phyloP scores from a whole-genome alignment of 257 asterid genomes.

The Salvia miltiorrhiza region DNA sequence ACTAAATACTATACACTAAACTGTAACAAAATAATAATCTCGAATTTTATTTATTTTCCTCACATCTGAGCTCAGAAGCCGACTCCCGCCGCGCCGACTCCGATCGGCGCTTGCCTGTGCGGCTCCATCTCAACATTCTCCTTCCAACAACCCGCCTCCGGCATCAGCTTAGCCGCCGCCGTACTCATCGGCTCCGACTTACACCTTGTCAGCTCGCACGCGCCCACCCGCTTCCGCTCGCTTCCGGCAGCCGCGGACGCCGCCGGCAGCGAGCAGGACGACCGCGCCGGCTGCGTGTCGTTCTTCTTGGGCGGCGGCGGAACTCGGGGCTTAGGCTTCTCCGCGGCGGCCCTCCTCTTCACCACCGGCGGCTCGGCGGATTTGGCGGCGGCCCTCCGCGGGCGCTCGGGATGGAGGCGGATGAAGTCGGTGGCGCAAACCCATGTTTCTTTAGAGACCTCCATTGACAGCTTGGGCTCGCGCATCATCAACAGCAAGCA shows the following conservation, averaged over 20 bases:
- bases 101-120: slow-evolving; percentile 46
- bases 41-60: not conserved
- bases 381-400: slow-evolving; percentile 32
- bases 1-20: slow-evolving; percentile 9
- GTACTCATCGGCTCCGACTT: slow-evolving; percentile 98
- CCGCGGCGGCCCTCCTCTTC: slow-evolving; percentile 31
- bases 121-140: slow-evolving; percentile 60
- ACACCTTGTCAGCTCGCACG: slow-evolving; percentile 69
- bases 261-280: slow-evolving; percentile 61
- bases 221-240: slow-evolving; percentile 51
- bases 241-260: slow-evolving; percentile 53
- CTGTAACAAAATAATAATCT: not conserved
- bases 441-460: slow-evolving; percentile 93
- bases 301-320: slow-evolving; percentile 12
- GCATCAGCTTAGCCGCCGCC: slow-evolving; percentile 80
- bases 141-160: slow-evolving; percentile 71
- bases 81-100: slow-evolving; percentile 69
- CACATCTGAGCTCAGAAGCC: slow-evolving; percentile 54
- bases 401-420: slow-evolving; percentile 71
- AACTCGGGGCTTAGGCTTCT: slow-evolving; percentile 22
- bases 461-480: slow-evolving; percentile 97
- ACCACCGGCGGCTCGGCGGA: slow-evolving; percentile 7
- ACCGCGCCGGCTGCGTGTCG: slow-evolving; percentile 52
- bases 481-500: slow-evolving; percentile 95
- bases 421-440: slow-evolving; percentile 78